Base-by-base conservation (phyloP, 1,284 basidiomycete genomes). In the Naganishia liquefaciens region DNA sequence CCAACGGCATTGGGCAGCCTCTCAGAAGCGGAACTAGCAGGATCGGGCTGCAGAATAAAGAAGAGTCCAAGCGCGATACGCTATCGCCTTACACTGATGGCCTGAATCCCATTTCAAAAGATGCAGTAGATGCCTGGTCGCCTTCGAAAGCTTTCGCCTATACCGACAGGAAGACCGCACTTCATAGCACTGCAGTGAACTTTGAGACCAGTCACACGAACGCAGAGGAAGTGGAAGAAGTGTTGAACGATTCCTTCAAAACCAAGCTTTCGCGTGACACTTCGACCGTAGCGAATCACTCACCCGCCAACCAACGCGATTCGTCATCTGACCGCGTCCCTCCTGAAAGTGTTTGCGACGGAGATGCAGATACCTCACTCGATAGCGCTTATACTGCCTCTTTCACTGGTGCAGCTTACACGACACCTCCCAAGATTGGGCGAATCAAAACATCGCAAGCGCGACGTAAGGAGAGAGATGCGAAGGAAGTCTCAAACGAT, bases 381-480 rank as follows among this genome's bases (percentile, higher is more conserved):
- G 47, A 40, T 15, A 60, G 46, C n/a, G 57, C 21, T 1, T 51
- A 53, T 39, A 49, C 60, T 15, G 47, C 53, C 21, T 72, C 68
- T 62, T 63, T 11, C 21, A 44, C n/a, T 44, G 17, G 27, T 11
- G n/a, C 33, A 2, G 28, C 17, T 21, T 61, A 46, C 19, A 17
- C 15, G 42, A 65, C 52, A 27, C 50, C 40, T 13, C 64, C 43
- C 25, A 58, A 46, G 25, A 23, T n/a, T 13, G 55, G 37, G 11
- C 51, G 50, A 42, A 25, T 15, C n/a, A 51, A 25, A 23, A 62
- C 40, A 17, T 30, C 42, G 37, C 43, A 54, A 37, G 51, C 44
- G 30, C 42, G 57, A 42, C 11, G 53, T 2, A 55, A 37, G 37
- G 58, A 42, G 17, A 51, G 40, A 57, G 60, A 63, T 10, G 53